Base-by-base conservation (phyloP, 441 rosid genomes). In the Gossypium davidsonii region DNA sequence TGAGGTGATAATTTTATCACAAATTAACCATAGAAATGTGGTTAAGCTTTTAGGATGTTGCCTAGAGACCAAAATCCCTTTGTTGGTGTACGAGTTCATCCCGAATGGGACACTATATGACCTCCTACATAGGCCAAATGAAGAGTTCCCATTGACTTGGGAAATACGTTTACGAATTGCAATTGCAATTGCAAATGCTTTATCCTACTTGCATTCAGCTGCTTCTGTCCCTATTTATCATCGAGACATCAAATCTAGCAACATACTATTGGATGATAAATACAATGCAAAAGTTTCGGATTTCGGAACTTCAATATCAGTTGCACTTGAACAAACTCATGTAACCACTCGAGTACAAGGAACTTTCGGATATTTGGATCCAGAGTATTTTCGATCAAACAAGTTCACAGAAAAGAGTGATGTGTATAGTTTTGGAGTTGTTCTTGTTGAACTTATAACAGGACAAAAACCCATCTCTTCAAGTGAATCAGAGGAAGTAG, bases 341-440 rank as follows among this genome's bases (percentile, higher is more conserved):
- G 1, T 71, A 1, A 71, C 61, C 1, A 56, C 61, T 31, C 20
- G 7, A 37, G 66, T 71, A 0, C 52, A 42, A 23, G 66, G 74
- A 20, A 71, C 66, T 4, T 71, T 56, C 0, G 61, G 31, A 11
- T 56, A 21, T 1, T 3, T 57, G 10, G 74, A 58, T 58, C 56
- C 65, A 0, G 65, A 71, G n/a, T 71, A 57, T 2, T 71, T 56
- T 8, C 44, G 23, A 0, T 71, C 66, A 10, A 58, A 42, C 5
- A 55, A 57, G 4, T 71, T 71, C 9, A 71, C 56, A 44, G 42
- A 58, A 8, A 71, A 56, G 37, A 71, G 44, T n/a, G 66, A 71
- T 39, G 74, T 71, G 8, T 71, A 71, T 15, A 71, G 74, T 34
- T 71, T 71, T 5, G 66, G 66, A 10, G 56, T 71, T 42, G 74